Conservation (phyloP, 1,139 yeast genomes). For the Pichia sp. region DNA sequence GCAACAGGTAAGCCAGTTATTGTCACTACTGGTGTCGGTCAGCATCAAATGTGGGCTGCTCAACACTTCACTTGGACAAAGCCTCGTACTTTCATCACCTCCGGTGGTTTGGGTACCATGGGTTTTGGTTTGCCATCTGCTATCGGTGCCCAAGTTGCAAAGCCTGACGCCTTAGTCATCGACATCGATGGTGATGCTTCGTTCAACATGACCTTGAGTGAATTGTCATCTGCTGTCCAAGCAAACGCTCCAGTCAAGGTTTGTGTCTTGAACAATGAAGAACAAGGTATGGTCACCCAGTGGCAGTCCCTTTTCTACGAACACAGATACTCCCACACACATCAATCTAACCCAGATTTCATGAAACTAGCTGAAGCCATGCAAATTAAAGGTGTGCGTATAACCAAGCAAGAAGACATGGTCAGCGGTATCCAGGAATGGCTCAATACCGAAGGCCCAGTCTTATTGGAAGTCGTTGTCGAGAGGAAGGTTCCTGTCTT, state of each 20-base stretch:
- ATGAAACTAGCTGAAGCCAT: conserved; percentile 89
- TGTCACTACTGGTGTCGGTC: conserved; percentile 97
- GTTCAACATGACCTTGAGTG: conserved; percentile 93
- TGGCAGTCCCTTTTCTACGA: conserved; percentile 98
- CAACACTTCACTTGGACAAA: conserved; percentile 91
- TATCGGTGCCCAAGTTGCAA: conserved; percentile 95
- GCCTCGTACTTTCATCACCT: conserved; percentile 90
- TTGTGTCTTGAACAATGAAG: conserved; percentile 89
- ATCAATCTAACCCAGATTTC: conserved; percentile 90
- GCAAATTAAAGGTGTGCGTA: conserved; percentile 82
- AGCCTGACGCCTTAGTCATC: conserved; percentile 89
- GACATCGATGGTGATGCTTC: conserved; percentile 99
- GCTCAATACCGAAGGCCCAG: conserved; percentile 76
- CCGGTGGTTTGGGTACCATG: conserved; percentile 99
- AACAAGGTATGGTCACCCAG: conserved; percentile 99
- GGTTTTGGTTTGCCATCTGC: conserved; percentile 97
- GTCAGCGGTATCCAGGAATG: conserved; percentile 62
- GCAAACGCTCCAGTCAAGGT: conserved; percentile 87
- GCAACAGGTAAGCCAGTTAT: conserved; percentile 70
- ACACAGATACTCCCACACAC: conserved; percentile 94
- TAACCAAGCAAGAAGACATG: conserved; percentile 63
- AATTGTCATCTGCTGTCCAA: conserved; percentile 90
- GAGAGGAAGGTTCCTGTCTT: conserved; percentile 96
- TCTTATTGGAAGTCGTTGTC: conserved; percentile 81
- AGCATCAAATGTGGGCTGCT: conserved; percentile 99